Conservation (phyloP, 2,329 filamentous ascomycete species). For the Aureobasidium sp. region DNA sequence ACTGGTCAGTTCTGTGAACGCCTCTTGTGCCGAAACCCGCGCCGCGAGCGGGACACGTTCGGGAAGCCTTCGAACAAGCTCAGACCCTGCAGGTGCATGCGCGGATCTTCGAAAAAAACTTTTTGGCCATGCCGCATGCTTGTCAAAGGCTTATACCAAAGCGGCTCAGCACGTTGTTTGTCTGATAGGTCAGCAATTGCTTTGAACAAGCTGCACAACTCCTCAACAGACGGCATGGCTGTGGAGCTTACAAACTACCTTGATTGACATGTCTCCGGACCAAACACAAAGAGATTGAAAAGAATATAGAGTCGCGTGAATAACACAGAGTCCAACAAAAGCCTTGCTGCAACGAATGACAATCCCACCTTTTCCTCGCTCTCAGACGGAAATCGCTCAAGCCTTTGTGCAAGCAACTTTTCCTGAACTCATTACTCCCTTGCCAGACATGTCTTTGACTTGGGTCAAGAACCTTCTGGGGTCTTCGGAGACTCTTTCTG, state of each 20-base stretch:
- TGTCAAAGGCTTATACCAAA: not conserved
- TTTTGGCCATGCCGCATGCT: not conserved
- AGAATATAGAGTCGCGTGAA: not conserved
- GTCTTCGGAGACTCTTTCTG: not conserved
- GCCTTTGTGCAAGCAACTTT: not conserved
- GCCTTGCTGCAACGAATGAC: not conserved
- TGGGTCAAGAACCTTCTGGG: not conserved
- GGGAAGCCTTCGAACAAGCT: slow-evolving; percentile 6
- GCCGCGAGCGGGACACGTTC: not conserved
- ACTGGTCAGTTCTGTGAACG: not conserved
- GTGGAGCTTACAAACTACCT: not conserved
- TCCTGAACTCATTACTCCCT: not conserved
- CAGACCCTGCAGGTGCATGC: not conserved
- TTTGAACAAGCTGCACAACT: not conserved
- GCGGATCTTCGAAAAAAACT: not conserved
- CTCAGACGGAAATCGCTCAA: not conserved
- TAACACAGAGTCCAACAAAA: not conserved
- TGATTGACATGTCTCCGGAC: not conserved
- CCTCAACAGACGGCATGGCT: not conserved
- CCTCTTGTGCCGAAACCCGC: not conserved
- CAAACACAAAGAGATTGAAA: not conserved
- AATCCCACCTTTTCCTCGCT: not conserved
- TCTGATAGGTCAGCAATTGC: not conserved
- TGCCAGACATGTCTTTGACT: not conserved
- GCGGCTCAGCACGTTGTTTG: not conserved